Percentiles rank a stretch among this genome's conserved stretches.
Evolutionary conservation across 306 rosid species (phyloP).

Genomic region (Cyclanthera cordifolia): DNA sequence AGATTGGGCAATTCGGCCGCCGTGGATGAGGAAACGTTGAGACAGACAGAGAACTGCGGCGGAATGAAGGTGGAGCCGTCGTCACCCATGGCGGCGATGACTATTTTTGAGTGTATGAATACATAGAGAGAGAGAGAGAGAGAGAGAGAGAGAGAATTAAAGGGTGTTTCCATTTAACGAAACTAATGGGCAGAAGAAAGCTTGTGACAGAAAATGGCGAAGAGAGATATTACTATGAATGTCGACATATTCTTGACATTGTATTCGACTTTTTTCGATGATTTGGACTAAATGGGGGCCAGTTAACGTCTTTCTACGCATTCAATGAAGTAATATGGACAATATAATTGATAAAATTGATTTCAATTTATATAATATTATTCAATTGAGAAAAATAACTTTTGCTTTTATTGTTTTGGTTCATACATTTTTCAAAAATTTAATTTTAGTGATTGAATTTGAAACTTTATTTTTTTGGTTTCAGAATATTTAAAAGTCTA

Average conservation of each 20-base stretch:
- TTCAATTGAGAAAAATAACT: too few relatives aligned
- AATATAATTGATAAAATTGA: too few relatives aligned
- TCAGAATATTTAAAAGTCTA: too few relatives aligned
- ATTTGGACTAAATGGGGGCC: not conserved
- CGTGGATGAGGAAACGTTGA: not conserved
- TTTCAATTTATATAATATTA: too few relatives aligned
- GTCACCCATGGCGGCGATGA: not conserved
- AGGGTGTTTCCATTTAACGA: not conserved
- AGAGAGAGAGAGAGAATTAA: not conserved
- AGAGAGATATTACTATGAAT: conserved; percentile 13
- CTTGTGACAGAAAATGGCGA: conserved; percentile 6
- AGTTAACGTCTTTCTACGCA: not conserved
- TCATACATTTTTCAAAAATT: too few relatives aligned
- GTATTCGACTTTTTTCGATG: not conserved
- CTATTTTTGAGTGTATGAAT: not conserved
- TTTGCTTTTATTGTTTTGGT: too few relatives aligned
- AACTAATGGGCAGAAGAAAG: not conserved
- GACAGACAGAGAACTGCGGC: not conserved
- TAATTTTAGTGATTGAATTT: too few relatives aligned
- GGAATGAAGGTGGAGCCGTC: not conserved
- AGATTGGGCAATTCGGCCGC: not conserved
- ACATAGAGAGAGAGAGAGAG: not conserved
- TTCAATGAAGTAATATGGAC: too few relatives aligned
- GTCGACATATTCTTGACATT: conserved; percentile 48
- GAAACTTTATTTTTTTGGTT: too few relatives aligned